Base-by-base conservation (phyloP, 2,329 filamentous ascomycete species). In the Aspergillus sojae region DNA sequence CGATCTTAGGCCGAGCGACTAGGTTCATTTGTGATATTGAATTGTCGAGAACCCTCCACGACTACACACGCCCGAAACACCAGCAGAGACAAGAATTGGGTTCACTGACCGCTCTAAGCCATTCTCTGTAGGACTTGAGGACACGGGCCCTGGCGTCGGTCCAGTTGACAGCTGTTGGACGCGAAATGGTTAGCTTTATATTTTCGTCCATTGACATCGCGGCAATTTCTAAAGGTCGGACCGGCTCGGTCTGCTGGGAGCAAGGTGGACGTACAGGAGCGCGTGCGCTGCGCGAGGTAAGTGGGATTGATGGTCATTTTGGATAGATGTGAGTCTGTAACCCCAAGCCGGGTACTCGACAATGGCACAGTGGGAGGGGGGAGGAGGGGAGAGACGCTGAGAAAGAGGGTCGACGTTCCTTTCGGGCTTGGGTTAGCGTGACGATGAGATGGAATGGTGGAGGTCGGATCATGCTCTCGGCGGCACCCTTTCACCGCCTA, bases 251-350 rank as follows among this genome's bases (percentile, higher is more conserved):
- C 46, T 14, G 23, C 61, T 32, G 43, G 6, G 62, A 61, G 56
- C 60, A 56, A 57, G 56, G 11, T 45, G 46, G 45, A 82, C 90
- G 80, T 80, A 94, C 91, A 94, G 77, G 91, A 88, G 79, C 89
- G 87, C 81, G 91, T 91, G 81, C 86, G 87, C 80, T 91, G 88
- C 76, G 91, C 94, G 77, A 97, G 92, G 82, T 94, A 93, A 66
- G 94, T 97, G 71, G 94, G 93, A 81, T 93, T 91, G 82, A 97
- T 93, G 79, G 93, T 89, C 91, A 94, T 94, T 72, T 75, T 85
- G 82, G 62, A 41, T 43, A 11, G 52, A 63, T 57, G 41, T 54
- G 28, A 52, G 45, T 30, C 21, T 48, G 14, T 6, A 43, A 32
- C 26, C 59, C 30, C 52, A 56, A 23, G 52, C 28, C 52, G 57